phyloP scores from a whole-genome alignment of 1,139 yeast genomes.

The Arxiozyma telluris region DNA sequence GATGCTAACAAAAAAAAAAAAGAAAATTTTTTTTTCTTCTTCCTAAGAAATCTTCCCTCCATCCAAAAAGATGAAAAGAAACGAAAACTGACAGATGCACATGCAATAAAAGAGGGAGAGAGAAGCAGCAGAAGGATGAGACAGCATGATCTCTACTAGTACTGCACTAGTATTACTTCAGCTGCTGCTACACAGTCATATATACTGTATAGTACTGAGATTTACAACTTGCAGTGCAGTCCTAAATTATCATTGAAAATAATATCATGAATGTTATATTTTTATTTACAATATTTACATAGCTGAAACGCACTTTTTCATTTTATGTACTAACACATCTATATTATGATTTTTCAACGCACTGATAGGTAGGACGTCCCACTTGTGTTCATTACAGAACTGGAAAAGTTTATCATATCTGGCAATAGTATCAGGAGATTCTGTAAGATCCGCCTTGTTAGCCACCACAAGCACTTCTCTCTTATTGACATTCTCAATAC shows the following conservation, averaged over 20 bases:
- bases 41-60: no score
- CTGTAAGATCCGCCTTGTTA: slow-evolving; percentile 76
- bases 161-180: no score
- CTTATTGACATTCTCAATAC: slow-evolving; percentile 37
- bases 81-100: no score
- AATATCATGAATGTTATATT: background rate
- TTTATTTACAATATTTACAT: background rate
- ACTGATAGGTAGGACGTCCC: slow-evolving; percentile 81
- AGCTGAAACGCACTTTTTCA: slow-evolving; percentile 34
- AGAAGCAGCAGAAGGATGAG: no score
- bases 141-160: no score
- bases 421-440: slow-evolving; percentile 30
- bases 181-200: no score
- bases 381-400: slow-evolving; percentile 37
- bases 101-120: no score
- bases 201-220: no score
- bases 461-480: slow-evolving; percentile 72
- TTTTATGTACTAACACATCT: slow-evolving; percentile 55
- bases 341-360: slow-evolving; percentile 66
- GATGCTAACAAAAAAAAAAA: no score
- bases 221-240: no score
- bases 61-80: no score
- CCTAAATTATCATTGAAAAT: background rate
- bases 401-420: slow-evolving; percentile 38
- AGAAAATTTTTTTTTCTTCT: no score